Evolutionary conservation across 257 asterid species (phyloP).

Genomic region (Echium plantagineum): DNA sequence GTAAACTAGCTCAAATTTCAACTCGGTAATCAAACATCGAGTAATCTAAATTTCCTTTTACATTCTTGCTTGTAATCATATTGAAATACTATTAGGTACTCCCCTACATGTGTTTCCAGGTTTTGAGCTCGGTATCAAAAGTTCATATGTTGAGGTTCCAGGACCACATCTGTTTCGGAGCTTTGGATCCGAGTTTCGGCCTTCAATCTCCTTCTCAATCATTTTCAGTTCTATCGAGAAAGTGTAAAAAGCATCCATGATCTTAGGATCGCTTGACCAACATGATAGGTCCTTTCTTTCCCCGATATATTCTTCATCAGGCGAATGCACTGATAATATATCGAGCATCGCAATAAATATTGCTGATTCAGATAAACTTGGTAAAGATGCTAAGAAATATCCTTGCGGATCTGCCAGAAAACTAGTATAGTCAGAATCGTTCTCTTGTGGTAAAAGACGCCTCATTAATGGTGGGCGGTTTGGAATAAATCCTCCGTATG

Average conservation of each 20-base stretch:
- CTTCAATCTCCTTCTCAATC: constrained; percentile 13
- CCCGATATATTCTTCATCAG: constrained; percentile 17
- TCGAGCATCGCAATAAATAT: neutral
- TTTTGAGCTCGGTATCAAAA: constrained; percentile 14
- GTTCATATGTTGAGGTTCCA: constrained; percentile 13
- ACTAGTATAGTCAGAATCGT: neutral
- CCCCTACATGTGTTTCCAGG: constrained; percentile 13
- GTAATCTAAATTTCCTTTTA: no score
- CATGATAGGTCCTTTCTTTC: constrained; percentile 6
- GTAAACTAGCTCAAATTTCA: no score
- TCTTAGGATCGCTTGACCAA: constrained; percentile 8
- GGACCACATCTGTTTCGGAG: constrained; percentile 12
- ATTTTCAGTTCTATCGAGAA: constrained; percentile 5
- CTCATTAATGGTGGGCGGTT: neutral
- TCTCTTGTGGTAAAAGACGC: neutral
- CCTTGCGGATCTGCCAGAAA: constrained; percentile 1
- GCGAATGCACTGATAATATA: constrained; percentile 1
- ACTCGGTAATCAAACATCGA: no score
- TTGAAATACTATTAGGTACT: constrained; percentile 4
- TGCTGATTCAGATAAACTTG: neutral
- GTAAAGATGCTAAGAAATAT: neutral
- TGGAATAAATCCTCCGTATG: constrained; percentile 1
- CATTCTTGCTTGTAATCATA: neutral
- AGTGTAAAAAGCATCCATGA: constrained; percentile 10
- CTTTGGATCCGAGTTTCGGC: constrained; percentile 11